Evolutionary conservation across 805 yeast species (phyloP).

Genomic region (Starmerella lactis-condensi): DNA sequence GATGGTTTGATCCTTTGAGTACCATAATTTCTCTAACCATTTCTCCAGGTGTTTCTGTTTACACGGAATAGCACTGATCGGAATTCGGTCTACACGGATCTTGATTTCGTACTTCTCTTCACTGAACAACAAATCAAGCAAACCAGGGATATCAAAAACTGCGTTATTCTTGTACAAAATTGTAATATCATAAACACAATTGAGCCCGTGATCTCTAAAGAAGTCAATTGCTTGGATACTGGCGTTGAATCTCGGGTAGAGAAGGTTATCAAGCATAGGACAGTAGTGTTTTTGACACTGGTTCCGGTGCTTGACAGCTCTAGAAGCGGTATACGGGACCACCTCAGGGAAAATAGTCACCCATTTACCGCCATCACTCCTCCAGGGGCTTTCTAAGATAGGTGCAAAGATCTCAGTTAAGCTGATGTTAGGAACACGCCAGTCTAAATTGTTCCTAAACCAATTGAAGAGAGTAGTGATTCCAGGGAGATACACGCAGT

Average conservation of each 20-base stretch:
- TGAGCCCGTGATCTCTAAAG: conserved; percentile 16
- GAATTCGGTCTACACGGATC: conserved; percentile 9
- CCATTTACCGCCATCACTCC: conserved; percentile 24
- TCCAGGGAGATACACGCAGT: conserved; percentile 17
- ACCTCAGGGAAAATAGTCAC: conserved; percentile 73
- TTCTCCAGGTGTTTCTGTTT: conserved; percentile 24
- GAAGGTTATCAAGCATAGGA: conserved; percentile 39
- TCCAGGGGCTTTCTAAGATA: conserved; percentile 10
- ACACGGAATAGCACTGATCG: conserved; percentile 11
- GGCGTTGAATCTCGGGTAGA: conserved; percentile 54
- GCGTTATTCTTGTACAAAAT: conserved; percentile 25
- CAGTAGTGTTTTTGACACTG: conserved; percentile 39
- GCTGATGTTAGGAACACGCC: conserved; percentile 13
- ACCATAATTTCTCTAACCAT: conserved; percentile 65
- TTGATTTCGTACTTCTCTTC: conserved; percentile 11
- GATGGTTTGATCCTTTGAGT: conserved; percentile 60
- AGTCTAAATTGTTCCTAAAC: conserved; percentile 18
- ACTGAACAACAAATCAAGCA: conserved; percentile 6
- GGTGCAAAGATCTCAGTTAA: conserved; percentile 10
- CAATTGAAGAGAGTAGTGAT: conserved; percentile 8
- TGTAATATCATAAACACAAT: conserved; percentile 37
- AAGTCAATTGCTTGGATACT: conserved; percentile 17
- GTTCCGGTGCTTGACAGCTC: conserved; percentile 31
- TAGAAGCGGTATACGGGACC: conserved; percentile 23
- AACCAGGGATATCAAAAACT: conserved; percentile 5